Evolutionary conservation across 306 rosid genomes (phyloP).

Genomic region (Ceratonia siliqua): DNA sequence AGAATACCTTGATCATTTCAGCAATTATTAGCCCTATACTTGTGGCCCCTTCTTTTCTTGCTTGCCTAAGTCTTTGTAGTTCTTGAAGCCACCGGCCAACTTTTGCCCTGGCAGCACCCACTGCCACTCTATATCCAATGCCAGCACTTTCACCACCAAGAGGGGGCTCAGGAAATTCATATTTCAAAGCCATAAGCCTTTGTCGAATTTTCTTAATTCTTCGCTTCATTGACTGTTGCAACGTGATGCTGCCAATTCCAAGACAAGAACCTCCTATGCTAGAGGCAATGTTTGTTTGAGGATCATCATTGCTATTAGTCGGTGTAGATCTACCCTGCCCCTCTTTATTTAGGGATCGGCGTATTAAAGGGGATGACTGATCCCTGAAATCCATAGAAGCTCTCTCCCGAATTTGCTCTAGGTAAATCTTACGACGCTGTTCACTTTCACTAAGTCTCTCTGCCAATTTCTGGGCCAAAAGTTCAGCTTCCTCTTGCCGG

Average conservation of each 20-base stretch:
- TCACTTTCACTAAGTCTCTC: slow-evolving; percentile 97
- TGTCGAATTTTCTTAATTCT: slow-evolving; percentile 94
- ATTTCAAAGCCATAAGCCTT: slow-evolving; percentile 95
- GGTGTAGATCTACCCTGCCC: slow-evolving; percentile 72
- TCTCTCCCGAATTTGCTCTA: slow-evolving; percentile 97
- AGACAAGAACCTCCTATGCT: slow-evolving; percentile 58
- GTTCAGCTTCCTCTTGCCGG: slow-evolving; percentile 98
- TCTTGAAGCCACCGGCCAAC: slow-evolving; percentile 98
- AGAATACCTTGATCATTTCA: slow-evolving; percentile 89
- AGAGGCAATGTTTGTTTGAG: slow-evolving; percentile 58
- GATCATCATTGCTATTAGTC: slow-evolving; percentile 61
- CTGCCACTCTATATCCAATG: slow-evolving; percentile 85
- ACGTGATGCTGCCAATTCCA: slow-evolving; percentile 57
- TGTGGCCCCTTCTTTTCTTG: slow-evolving; percentile 98
- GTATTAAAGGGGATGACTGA: slow-evolving; percentile 85
- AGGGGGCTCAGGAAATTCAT: slow-evolving; percentile 76
- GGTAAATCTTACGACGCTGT: slow-evolving; percentile 89
- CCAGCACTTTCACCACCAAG: slow-evolving; percentile 82
- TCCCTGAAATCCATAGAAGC: slow-evolving; percentile 98
- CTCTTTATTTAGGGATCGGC: slow-evolving; percentile 70
- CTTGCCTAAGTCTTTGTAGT: slow-evolving; percentile 95
- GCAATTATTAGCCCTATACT: slow-evolving; percentile 86
- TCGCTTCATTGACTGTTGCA: slow-evolving; percentile 80
- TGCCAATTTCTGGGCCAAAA: slow-evolving; percentile 94
- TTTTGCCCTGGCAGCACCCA: slow-evolving; percentile 91